A percentile compares a stretch with the other conserved stretches of the same genome.
Conservation (phyloP, 2,329 filamentous ascomycete genomes). For the Colletotrichum spaethianum region DNA sequence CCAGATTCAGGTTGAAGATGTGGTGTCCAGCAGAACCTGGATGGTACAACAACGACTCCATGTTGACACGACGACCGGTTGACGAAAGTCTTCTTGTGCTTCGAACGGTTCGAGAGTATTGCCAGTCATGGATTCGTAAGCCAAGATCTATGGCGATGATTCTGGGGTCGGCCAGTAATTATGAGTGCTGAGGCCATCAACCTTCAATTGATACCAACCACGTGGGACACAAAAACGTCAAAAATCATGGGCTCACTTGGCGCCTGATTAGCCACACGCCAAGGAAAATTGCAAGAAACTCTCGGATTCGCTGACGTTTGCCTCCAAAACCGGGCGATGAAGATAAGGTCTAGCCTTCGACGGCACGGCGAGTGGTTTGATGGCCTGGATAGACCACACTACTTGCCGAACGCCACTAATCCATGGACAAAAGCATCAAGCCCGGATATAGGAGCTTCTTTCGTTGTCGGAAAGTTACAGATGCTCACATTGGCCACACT, state of each 20-base stretch:
- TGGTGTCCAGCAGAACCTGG: slow-evolving; percentile 31
- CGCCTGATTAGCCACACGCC: neutral
- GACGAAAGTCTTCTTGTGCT: slow-evolving; percentile 4
- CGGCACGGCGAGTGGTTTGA: neutral
- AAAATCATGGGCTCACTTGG: neutral
- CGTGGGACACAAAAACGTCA: slow-evolving; percentile 21
- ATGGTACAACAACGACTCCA: slow-evolving; percentile 24
- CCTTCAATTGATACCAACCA: neutral
- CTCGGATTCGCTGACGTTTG: neutral
- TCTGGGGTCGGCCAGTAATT: slow-evolving; percentile 19
- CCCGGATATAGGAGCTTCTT: neutral
- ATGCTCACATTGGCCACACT: neutral
- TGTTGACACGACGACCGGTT: neutral
- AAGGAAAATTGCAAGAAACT: slow-evolving; percentile 6
- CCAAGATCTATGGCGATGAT: neutral
- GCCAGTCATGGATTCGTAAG: neutral
- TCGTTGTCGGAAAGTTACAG: too few relatives aligned
- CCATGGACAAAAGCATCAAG: neutral
- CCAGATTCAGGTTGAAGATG: slow-evolving; percentile 34
- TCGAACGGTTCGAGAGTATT: neutral
- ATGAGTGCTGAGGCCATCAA: neutral
- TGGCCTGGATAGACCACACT: neutral
- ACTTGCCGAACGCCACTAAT: slow-evolving; percentile 3
- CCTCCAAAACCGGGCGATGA: neutral
- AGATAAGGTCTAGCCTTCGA: neutral